Conservation (phyloP, 1,284 basidiomycete species). For the Ceratobasidium sp. region DNA sequence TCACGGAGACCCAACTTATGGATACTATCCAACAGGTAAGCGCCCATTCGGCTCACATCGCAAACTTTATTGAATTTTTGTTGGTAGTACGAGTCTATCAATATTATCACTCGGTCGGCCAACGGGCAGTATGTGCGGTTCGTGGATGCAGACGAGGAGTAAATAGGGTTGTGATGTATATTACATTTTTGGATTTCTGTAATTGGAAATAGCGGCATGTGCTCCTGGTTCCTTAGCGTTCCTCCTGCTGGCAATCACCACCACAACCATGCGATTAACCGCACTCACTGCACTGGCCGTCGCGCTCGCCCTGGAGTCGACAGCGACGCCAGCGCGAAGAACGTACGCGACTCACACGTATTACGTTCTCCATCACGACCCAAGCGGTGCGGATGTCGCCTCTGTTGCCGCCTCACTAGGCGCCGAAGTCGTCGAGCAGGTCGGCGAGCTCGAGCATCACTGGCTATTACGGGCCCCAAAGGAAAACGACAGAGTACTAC, state of each 20-base stretch:
- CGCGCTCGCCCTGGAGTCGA: conserved; percentile 18
- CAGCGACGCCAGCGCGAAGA: conserved; percentile 48
- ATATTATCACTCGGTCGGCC: conserved; percentile 42
- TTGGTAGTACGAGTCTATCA: conserved; percentile 40
- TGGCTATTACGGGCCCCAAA: conserved; percentile 85
- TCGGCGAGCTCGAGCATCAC: conserved; percentile 85
- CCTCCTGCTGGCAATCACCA: conserved; percentile 33
- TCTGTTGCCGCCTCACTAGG: conserved; percentile 72
- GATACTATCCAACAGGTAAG: conserved; percentile 83
- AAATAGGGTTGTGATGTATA: conserved; percentile 28
- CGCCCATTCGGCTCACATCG: conserved; percentile 43
- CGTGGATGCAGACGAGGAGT: conserved; percentile 43
- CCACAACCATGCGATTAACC: conserved; percentile 39
- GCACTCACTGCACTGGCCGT: conserved; percentile 32
- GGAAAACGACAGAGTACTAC: conserved; percentile 56
- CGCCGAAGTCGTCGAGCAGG: conserved; percentile 88
- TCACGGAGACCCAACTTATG: conserved; percentile 90
- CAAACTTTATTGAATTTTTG: neutral
- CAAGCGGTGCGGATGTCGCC: conserved; percentile 59
- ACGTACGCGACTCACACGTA: conserved; percentile 87
- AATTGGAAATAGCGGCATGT: conserved; percentile 44
- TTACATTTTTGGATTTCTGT: conserved; percentile 37
- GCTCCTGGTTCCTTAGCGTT: conserved; percentile 1
- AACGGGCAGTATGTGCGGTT: conserved; percentile 42
- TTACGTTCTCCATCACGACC: conserved; percentile 86